Conservation (phyloP, 83 land plant species). For the Picea mariana region DNA sequence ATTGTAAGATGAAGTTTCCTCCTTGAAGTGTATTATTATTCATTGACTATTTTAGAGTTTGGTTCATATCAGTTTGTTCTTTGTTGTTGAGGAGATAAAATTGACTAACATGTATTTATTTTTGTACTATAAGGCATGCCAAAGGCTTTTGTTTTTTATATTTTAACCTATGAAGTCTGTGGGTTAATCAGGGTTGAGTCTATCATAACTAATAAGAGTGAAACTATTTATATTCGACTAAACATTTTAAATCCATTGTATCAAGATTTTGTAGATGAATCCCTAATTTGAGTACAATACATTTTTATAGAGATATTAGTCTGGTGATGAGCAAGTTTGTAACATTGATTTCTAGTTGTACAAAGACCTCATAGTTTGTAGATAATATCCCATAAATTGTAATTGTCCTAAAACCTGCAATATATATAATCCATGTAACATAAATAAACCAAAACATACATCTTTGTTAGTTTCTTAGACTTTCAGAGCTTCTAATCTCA, state of each 20-base stretch:
- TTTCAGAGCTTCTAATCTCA: too few relatives aligned
- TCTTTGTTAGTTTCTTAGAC: not conserved
- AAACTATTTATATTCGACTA: not conserved
- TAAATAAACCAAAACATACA: not conserved
- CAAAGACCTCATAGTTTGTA: too few relatives aligned
- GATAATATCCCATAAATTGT: too few relatives aligned
- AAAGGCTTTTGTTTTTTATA: too few relatives aligned
- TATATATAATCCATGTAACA: not conserved
- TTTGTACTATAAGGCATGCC: too few relatives aligned
- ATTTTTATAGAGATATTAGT: not conserved
- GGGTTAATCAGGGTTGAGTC: not conserved
- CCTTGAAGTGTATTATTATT: too few relatives aligned
- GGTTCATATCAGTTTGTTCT: too few relatives aligned
- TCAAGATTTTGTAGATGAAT: not conserved
- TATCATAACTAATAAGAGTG: not conserved
- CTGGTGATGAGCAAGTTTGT: not conserved
- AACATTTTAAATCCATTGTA: not conserved
- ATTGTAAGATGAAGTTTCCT: too few relatives aligned
- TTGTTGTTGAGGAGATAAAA: too few relatives aligned
- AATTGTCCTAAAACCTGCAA: too few relatives aligned
- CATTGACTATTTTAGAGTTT: too few relatives aligned
- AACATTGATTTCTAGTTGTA: not conserved
- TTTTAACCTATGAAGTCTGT: not conserved
- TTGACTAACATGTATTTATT: too few relatives aligned
- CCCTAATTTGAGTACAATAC: not conserved